phyloP scores from a whole-genome alignment of 1,284 basidiomycete species.

The Agaricales sp. region DNA sequence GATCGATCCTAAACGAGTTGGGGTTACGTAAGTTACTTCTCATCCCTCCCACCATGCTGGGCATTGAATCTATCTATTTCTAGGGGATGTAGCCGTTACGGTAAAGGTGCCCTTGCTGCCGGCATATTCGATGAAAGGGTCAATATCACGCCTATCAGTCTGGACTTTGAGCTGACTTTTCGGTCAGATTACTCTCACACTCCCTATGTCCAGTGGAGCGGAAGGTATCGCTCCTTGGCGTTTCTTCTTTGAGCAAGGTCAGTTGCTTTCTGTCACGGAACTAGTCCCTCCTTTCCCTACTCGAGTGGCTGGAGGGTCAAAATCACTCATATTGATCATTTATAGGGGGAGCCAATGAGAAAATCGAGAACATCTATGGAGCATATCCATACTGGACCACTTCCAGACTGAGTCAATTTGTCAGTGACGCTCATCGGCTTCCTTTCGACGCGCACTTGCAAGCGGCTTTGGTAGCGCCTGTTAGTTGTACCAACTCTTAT shows the following conservation, averaged over 20 bases:
- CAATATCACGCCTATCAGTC: not conserved
- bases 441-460: slow-evolving; percentile 12
- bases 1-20: slow-evolving; percentile 11
- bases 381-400: slow-evolving; percentile 11
- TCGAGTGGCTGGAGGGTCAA: too few species aligned
- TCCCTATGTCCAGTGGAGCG: slow-evolving; percentile 12
- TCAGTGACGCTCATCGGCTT: slow-evolving; percentile 9
- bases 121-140: slow-evolving; percentile 13
- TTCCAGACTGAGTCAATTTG: slow-evolving; percentile 10
- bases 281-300: too few species aligned
- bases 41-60: not conserved
- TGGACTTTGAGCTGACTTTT: not conserved
- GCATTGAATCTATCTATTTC: not conserved
- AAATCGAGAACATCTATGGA: slow-evolving; percentile 10
- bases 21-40: slow-evolving; percentile 5
- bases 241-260: slow-evolving; percentile 11
- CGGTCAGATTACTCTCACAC: slow-evolving; percentile 10
- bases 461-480: not conserved
- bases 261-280: not conserved
- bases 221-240: slow-evolving; percentile 12
- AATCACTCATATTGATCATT: not conserved
- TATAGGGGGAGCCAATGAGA: slow-evolving; percentile 12
- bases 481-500: not conserved
- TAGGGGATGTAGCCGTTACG: slow-evolving; percentile 12
- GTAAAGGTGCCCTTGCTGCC: slow-evolving; percentile 11